Evolutionary conservation across 1,284 basidiomycete genomes (phyloP), one percentile per base, ranked within the genome.

Genomic region (Boletellus sp.): DNA sequence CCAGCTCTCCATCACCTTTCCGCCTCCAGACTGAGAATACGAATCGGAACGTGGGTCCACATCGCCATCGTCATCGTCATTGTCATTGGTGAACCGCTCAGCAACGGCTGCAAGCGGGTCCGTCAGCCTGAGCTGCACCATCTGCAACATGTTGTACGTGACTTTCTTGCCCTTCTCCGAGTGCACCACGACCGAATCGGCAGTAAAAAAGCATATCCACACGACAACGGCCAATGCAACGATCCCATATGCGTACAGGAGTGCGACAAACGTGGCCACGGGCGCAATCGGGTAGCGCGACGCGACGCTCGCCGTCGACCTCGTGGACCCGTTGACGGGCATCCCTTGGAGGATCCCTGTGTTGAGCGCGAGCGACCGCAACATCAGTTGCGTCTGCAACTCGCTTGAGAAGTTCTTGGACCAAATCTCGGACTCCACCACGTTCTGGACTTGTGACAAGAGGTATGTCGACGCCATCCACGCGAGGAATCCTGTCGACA

Each of bases 391-490:
- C 4, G 42, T 39, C 26, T 38, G 35, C 21, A 50, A 2, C 12
- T 15, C 21, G n/a, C 43, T 39, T 8, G 22, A 22, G 24, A 33
- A 39, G 24, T 45, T 33, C 26, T 28, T 15, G 4, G 30, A 50
- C 13, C 24, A 15, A 15, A 39, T 33, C 42, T 50, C 36, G 37
- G 49, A 44, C 10, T 4, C 5, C 43, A 45, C 30, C 10, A 39
- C 15, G n/a, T 39, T 36, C 10, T 50, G 42, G 28, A 50, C 45
- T 16, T 50, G 43, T 12, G 37, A 43, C 4, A 50, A 22, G 11
- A 45, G 42, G 22, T 33, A 50, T 2, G 36, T 50, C n/a, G 49
- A 50, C 3, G 36, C 28, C 49, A 50, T 45, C 42, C 42, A 50
- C 3, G 26, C 12, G 16, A 45, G 30, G 21, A 50, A 50, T 21